Evolutionary conservation across 2,329 filamentous ascomycete species (phyloP).

Genomic region (Trichoderma sp.): DNA sequence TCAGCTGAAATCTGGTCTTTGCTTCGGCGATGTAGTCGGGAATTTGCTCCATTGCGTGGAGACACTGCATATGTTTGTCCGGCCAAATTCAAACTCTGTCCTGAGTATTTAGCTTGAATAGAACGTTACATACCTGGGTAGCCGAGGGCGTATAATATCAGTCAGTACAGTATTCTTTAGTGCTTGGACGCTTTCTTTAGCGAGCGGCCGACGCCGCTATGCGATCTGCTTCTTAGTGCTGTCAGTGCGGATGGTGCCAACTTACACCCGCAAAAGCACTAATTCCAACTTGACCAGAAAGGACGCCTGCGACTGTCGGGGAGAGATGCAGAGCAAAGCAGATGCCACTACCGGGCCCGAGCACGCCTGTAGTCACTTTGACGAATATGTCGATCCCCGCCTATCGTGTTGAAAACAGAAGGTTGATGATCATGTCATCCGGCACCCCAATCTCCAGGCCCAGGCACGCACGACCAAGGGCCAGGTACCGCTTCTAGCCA

Average conservation of each 20-base stretch:
- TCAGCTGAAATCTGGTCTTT: neutral
- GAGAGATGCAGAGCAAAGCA: neutral
- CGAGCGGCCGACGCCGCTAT: neutral
- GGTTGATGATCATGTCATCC: slow-evolving; percentile 16
- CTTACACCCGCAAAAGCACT: neutral
- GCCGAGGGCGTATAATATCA: neutral
- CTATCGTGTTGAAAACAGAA: slow-evolving; percentile 19
- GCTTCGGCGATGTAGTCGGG: neutral
- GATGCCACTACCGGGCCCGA: slow-evolving; percentile 11
- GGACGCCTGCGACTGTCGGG: neutral
- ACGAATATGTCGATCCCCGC: slow-evolving; percentile 8
- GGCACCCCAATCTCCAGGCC: neutral
- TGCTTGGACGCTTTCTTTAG: neutral
- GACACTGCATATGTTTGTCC: neutral
- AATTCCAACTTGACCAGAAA: neutral
- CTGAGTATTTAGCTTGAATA: neutral
- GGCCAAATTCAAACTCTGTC: neutral
- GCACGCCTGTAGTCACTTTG: neutral
- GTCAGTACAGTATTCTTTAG: neutral
- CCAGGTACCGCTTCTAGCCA: neutral
- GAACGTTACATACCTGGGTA: slow-evolving; percentile 12
- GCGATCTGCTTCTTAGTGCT: neutral
- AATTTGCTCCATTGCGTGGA: neutral
- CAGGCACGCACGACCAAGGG: neutral
- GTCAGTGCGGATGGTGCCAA: neutral